These are phyloP conservation scores for Cryphonectria radicalis DNA, from an alignment of 2,329 filamentous ascomycete genomes.

Conservation along the genomic window DNA sequence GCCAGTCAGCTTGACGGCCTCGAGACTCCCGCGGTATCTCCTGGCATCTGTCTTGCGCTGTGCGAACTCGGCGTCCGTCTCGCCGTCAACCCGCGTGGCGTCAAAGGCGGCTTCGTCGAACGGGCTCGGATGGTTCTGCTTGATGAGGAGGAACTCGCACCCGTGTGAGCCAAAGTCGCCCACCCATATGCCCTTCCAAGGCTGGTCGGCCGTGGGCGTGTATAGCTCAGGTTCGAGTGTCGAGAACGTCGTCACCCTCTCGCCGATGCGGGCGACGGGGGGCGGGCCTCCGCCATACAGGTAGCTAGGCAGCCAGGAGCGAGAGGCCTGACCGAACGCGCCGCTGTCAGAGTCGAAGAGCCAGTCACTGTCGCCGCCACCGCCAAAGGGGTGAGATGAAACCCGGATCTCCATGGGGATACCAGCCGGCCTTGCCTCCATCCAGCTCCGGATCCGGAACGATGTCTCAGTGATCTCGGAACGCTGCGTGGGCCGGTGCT, in stretches of 20 bases:
- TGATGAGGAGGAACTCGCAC: conserved; percentile 82
- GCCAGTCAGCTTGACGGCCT: conserved; percentile 89
- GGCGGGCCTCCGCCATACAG: conserved; percentile 30
- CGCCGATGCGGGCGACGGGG: conserved; percentile 54
- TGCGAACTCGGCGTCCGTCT: conserved; percentile 53
- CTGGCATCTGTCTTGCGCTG: conserved; percentile 49
- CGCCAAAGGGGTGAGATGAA: neutral
- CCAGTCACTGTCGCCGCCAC: conserved; percentile 17
- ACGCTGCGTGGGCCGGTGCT: conserved; percentile 50
- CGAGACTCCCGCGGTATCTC: conserved; percentile 70
- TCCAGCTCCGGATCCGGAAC: conserved; percentile 79
- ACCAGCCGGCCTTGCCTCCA: conserved; percentile 59
- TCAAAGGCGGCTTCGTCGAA: conserved; percentile 47
- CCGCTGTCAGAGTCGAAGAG: conserved; percentile 2
- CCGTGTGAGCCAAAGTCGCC: conserved; percentile 89
- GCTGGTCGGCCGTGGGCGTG: conserved; percentile 77
- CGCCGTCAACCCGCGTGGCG: conserved; percentile 39
- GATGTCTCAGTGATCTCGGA: conserved; percentile 68
- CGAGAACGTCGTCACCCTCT: conserved; percentile 64
- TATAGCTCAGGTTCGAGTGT: conserved; percentile 78
- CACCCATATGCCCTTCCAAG: conserved; percentile 89
- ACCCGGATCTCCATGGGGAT: conserved; percentile 6
- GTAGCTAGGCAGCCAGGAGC: conserved; percentile 26
- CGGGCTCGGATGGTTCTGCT: conserved; percentile 66
- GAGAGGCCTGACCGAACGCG: conserved; percentile 32